These are phyloP conservation scores for Fraxinus americana DNA, from an alignment of 257 asterid species.

Conservation along the genomic window DNA sequence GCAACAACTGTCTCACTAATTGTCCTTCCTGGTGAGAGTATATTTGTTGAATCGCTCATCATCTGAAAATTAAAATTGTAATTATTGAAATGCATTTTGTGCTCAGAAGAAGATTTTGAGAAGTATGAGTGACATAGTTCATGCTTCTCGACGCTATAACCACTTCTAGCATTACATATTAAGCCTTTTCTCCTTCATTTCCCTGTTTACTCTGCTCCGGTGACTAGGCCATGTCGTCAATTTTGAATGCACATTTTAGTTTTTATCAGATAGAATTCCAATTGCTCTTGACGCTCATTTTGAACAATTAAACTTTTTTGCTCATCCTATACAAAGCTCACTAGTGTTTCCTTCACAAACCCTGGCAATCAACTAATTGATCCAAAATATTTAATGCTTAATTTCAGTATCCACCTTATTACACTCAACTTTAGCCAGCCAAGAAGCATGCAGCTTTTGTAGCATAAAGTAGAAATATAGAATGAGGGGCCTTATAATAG, in stretches of 20 bases:
- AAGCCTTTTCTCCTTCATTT: not conserved
- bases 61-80: slow-evolving; percentile 54
- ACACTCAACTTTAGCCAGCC: not conserved
- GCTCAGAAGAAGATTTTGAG: slow-evolving; percentile 6
- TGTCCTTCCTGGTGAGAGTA: slow-evolving; percentile 97
- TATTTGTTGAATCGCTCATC: slow-evolving; percentile 99
- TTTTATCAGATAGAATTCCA: not conserved
- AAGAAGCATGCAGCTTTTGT: not conserved
- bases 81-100: slow-evolving; percentile 23
- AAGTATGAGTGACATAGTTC: not conserved
- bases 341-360: not conserved
- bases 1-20: slow-evolving; percentile 93
- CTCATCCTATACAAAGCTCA: not conserved
- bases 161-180: not conserved
- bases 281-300: not conserved
- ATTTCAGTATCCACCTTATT: not conserved
- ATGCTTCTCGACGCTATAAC: not conserved
- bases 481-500: not conserved
- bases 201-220: not conserved
- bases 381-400: not conserved
- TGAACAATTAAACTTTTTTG: not conserved
- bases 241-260: not conserved
- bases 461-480: slow-evolving; percentile 6
- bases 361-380: not conserved
- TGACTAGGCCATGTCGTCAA: not conserved